Conservation (phyloP, 805 yeast species). For the Zygosaccharomyces rouxii region DNA sequence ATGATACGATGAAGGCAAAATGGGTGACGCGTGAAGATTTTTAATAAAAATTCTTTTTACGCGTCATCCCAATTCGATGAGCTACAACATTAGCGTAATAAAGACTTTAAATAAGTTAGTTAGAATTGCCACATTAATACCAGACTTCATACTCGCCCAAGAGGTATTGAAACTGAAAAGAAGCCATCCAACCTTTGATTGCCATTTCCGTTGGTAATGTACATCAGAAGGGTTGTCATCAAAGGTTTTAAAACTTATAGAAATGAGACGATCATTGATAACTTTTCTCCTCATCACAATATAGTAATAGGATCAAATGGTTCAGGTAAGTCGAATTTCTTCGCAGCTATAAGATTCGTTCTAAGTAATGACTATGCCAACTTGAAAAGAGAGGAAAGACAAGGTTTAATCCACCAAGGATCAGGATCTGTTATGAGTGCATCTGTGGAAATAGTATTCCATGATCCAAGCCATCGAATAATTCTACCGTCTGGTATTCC, state of each 20-base stretch:
- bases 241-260: conserved; percentile 94
- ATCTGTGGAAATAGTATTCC: conserved; percentile 84
- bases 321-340: conserved; percentile 94
- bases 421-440: conserved; percentile 89
- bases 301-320: conserved; percentile 91
- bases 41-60: background rate
- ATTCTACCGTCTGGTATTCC: conserved; percentile 46
- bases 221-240: conserved; percentile 55
- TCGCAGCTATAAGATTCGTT: conserved; percentile 91
- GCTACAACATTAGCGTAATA: background rate
- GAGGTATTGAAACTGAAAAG: too few species aligned
- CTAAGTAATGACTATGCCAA: conserved; percentile 84
- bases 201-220: conserved; percentile 26
- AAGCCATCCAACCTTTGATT: background rate
- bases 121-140: background rate
- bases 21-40: background rate
- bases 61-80: conserved; percentile 1
- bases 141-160: too few species aligned
- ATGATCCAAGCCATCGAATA: conserved; percentile 71
- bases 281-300: conserved; percentile 75
- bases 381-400: conserved; percentile 79
- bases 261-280: conserved; percentile 71
- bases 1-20: background rate
- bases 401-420: conserved; percentile 84
- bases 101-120: background rate